Conservation (phyloP, 345 rosid genomes). For the Eucalyptus melliodora region DNA sequence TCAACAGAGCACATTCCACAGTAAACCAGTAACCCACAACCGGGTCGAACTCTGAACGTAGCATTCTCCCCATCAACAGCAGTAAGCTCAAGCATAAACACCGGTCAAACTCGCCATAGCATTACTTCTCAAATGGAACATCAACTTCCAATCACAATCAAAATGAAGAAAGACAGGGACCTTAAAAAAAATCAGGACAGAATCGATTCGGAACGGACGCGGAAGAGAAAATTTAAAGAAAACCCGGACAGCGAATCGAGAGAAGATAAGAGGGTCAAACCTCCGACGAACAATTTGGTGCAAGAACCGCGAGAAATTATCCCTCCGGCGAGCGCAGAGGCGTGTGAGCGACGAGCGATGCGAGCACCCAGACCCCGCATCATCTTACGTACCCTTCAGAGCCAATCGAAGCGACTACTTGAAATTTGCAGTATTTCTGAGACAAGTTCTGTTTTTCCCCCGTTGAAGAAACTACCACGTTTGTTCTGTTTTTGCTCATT, state of each 20-base stretch:
- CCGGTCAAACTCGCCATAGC: not conserved
- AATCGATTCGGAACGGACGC: not conserved
- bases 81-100: not conserved
- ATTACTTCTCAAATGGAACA: not conserved
- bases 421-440: not conserved
- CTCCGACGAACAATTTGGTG: constrained; percentile 52
- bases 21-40: not conserved
- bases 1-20: not conserved
- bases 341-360: not conserved
- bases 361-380: not conserved
- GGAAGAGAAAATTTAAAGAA: not conserved
- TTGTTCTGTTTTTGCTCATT: not conserved
- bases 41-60: not conserved
- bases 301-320: constrained; percentile 3
- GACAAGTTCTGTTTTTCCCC: not conserved
- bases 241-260: not conserved
- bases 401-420: not conserved
- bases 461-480: not conserved
- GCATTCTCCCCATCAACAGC: not conserved
- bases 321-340: not conserved
- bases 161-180: not conserved
- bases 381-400: not conserved
- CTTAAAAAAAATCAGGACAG: not conserved
- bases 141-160: too few species aligned
- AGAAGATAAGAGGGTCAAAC: not conserved